A percentile compares a stretch with the other conserved stretches of the same genome.
phyloP scores from a whole-genome alignment of 2,329 filamentous ascomycete genomes.

The Beauveria rudraprayagi region DNA sequence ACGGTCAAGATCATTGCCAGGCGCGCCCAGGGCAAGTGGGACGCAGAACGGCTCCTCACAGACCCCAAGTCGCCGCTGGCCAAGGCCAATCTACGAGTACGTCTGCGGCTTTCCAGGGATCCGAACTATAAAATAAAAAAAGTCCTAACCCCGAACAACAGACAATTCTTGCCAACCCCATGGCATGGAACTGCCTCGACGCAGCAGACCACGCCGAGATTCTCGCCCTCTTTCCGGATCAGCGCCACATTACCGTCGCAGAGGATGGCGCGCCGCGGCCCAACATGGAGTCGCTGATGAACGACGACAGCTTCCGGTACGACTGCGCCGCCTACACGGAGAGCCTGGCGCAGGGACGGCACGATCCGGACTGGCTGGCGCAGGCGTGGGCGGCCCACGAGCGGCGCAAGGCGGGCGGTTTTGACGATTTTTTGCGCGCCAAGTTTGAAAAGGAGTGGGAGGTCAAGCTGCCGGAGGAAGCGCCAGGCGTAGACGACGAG shows the following conservation, averaged over 20 bases:
- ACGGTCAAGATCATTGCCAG: conserved; percentile 19
- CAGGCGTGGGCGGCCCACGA: conserved; percentile 45
- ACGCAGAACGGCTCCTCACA: conserved; percentile 26
- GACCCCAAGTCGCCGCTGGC: conserved; percentile 32
- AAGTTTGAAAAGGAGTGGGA: conserved; percentile 43
- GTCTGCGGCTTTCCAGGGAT: not conserved
- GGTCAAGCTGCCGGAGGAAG: conserved; percentile 25
- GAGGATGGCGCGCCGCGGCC: conserved; percentile 27
- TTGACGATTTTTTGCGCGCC: conserved; percentile 37
- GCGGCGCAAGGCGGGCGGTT: conserved; percentile 39
- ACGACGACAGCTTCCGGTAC: conserved; percentile 39
- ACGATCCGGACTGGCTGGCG: conserved; percentile 45
- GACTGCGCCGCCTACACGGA: conserved; percentile 39
- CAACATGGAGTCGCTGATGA: conserved; percentile 34
- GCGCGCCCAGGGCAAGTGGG: conserved; percentile 23
- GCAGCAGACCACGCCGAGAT: conserved; percentile 28
- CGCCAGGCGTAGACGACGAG: not conserved
- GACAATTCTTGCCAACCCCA: conserved; percentile 29
- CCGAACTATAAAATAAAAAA: not conserved
- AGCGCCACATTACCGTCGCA: conserved; percentile 27
- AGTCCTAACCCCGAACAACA: conserved; percentile 11
- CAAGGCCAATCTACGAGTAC: conserved; percentile 29
- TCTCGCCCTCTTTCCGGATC: conserved; percentile 30
- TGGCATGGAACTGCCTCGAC: conserved; percentile 30
- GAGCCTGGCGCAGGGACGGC: conserved; percentile 37